A percentile compares a stretch with the other conserved stretches of the same genome.
Evolutionary conservation across 495 filamentous ascomycete species (phyloP).

Genomic region (Annulohypoxylon nitens): DNA sequence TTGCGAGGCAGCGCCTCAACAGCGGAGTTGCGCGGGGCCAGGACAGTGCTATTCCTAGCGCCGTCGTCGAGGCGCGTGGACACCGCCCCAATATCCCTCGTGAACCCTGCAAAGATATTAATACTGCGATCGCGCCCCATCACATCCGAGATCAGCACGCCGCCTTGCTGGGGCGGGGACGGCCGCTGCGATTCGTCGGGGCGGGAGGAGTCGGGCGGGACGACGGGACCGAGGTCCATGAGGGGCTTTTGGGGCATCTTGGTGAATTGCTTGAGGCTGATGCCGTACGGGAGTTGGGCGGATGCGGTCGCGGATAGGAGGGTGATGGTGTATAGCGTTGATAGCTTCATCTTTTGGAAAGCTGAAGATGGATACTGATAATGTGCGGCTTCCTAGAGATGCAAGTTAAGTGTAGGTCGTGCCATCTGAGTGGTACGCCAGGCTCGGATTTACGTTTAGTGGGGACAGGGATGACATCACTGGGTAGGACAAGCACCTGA

Average conservation of each 20-base stretch:
- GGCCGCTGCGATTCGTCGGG: conserved; percentile 53
- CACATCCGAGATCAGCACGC: conserved; percentile 82
- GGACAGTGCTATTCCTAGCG: conserved; percentile 82
- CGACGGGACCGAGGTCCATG: conserved; percentile 55
- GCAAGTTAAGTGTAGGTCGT: neutral
- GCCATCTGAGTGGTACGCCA: conserved; percentile 10
- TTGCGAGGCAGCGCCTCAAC: conserved; percentile 85
- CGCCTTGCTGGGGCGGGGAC: conserved; percentile 55
- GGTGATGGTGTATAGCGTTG: conserved; percentile 26
- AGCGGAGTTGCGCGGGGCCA: conserved; percentile 87
- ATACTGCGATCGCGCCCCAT: conserved; percentile 84
- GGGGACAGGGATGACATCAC: conserved; percentile 40
- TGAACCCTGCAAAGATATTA: conserved; percentile 89
- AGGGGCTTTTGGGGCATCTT: conserved; percentile 51
- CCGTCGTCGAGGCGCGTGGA: conserved; percentile 77
- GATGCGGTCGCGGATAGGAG: conserved; percentile 39
- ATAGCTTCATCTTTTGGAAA: conserved; percentile 40
- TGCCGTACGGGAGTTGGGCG: conserved; percentile 39
- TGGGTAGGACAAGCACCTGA: conserved; percentile 20
- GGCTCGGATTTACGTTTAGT: conserved; percentile 21
- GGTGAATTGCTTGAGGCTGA: conserved; percentile 22
- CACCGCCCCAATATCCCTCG: conserved; percentile 81
- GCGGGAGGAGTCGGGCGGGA: conserved; percentile 36
- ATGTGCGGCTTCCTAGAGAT: conserved; percentile 1
- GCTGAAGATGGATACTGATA: neutral